phyloP scores from a whole-genome alignment of 116 monocot genomes.

The Iris pallida region DNA sequence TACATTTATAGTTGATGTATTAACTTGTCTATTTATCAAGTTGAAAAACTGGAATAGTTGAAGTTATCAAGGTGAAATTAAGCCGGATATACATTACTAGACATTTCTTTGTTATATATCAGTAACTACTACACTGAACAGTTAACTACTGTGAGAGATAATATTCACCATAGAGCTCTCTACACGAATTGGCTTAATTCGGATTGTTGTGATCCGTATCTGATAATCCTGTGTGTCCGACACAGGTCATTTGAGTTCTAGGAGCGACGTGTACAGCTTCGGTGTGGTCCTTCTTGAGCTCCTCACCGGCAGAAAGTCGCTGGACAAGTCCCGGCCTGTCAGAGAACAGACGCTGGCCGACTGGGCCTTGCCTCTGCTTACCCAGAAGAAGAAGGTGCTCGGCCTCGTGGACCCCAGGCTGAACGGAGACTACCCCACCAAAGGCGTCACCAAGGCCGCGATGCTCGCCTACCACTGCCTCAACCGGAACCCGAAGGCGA shows the following conservation, averaged over 20 bases:
- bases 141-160: no score
- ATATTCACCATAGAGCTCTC: no score
- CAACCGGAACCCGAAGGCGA: slow-evolving; percentile 73
- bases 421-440: slow-evolving; percentile 53
- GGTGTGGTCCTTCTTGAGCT: slow-evolving; percentile 80
- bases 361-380: slow-evolving; percentile 69
- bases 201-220: background rate
- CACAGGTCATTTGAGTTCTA: slow-evolving; percentile 71
- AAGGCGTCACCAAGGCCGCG: slow-evolving; percentile 54
- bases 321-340: slow-evolving; percentile 67
- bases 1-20: no score
- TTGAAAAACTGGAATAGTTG: no score
- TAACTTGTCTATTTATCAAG: no score
- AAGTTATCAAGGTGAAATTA: no score
- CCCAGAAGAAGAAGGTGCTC: slow-evolving; percentile 48
- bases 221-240: background rate
- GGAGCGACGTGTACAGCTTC: slow-evolving; percentile 86
- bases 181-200: background rate
- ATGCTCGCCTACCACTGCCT: slow-evolving; percentile 78
- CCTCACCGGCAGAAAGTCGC: slow-evolving; percentile 60
- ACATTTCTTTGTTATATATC: no score
- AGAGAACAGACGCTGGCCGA: slow-evolving; percentile 65
- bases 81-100: no score
- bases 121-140: no score
- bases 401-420: slow-evolving; percentile 66